Conservation (phyloP, 2,329 filamentous ascomycete species). For the Orbilia oligospora region DNA sequence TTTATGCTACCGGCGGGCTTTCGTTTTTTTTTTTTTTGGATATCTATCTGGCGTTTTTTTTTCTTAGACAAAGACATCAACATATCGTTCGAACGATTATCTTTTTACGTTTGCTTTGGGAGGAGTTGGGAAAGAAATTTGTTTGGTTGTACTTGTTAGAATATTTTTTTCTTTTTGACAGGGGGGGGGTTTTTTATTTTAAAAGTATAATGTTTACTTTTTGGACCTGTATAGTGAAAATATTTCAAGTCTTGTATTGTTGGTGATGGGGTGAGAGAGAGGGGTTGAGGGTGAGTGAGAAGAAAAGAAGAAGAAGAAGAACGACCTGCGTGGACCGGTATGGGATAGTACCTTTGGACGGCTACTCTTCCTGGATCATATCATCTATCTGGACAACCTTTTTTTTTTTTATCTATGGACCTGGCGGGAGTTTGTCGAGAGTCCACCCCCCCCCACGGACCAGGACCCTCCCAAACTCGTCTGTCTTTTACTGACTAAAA, state of each 20-base stretch:
- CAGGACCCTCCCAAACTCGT: conserved; percentile 25
- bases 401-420: background rate
- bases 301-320: conserved; percentile 10
- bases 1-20: conserved; percentile 2
- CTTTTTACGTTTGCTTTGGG: no score
- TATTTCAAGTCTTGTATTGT: conserved; percentile 6
- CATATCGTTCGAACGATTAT: conserved; percentile 3
- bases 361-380: background rate
- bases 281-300: background rate
- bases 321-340: conserved; percentile 58
- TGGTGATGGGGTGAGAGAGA: conserved; percentile 18
- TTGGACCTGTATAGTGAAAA: conserved; percentile 20
- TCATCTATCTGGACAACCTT: conserved; percentile 5
- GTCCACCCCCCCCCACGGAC: conserved; percentile 27
- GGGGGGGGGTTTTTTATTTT: conserved; percentile 11
- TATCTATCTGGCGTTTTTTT: conserved; percentile 6
- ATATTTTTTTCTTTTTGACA: background rate
- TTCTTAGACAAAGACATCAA: conserved; percentile 26
- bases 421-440: conserved; percentile 23
- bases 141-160: background rate
- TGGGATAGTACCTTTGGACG: conserved; percentile 24
- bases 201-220: conserved; percentile 11
- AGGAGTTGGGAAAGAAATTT: conserved; percentile 7
- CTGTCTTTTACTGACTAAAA: background rate
- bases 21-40: background rate